Percentiles rank a stretch among this genome's conserved stretches.
These are phyloP conservation scores for Fomes fomentarius DNA, from an alignment of 1,284 basidiomycete species.

Conservation along the genomic window DNA sequence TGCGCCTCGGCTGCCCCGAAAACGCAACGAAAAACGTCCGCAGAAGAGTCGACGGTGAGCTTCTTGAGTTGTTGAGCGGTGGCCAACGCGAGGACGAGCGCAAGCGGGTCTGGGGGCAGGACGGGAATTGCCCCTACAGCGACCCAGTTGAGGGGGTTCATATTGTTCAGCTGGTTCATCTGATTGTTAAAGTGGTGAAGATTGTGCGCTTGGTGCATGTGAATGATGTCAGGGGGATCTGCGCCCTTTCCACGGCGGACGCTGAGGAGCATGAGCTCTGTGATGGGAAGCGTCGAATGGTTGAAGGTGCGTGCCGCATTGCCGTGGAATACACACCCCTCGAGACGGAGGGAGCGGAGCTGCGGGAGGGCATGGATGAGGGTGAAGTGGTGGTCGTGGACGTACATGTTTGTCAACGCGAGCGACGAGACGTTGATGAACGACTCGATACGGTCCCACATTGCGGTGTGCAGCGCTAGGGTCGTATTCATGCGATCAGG, in stretches of 20 bases:
- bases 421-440: conserved; percentile 39
- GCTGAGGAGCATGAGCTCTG: conserved; percentile 38
- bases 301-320: conserved; percentile 21
- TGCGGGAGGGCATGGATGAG: conserved; percentile 38
- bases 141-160: conserved; percentile 3
- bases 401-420: conserved; percentile 36
- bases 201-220: conserved; percentile 1
- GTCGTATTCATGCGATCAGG: neutral
- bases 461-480: conserved; percentile 25
- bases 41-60: conserved; percentile 42
- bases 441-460: conserved; percentile 32
- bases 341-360: conserved; percentile 38
- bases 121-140: neutral
- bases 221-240: neutral
- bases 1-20: conserved; percentile 27
- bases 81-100: conserved; percentile 32
- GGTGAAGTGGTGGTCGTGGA: conserved; percentile 36
- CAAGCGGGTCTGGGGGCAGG: conserved; percentile 15
- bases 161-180: neutral
- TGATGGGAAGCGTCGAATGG: conserved; percentile 39
- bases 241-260: conserved; percentile 24
- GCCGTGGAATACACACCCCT: conserved; percentile 37
- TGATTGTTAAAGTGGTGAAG: neutral
- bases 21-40: conserved; percentile 39
- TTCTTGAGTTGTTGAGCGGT: conserved; percentile 37